Percentiles rank a stretch among this genome's conserved stretches.
Conservation (phyloP, 2,329 filamentous ascomycete species). For the Epichloe glyceriae region DNA sequence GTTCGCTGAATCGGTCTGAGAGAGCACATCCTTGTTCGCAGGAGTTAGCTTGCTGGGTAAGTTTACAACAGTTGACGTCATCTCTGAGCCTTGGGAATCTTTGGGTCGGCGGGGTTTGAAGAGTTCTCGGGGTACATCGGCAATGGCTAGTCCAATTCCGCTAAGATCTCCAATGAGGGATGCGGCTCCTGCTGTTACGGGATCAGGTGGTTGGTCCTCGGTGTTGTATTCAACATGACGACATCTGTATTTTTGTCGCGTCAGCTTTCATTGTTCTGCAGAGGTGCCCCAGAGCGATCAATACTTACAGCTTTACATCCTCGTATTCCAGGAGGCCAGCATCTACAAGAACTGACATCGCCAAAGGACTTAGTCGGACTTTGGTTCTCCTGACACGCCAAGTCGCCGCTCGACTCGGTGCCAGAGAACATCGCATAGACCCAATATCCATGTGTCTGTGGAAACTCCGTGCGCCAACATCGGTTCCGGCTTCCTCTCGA, state of each 20-base stretch:
- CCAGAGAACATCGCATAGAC: constrained; percentile 54
- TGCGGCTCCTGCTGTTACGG: constrained; percentile 62
- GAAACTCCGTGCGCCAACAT: constrained; percentile 53
- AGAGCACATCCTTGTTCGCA: constrained; percentile 3
- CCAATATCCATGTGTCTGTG: constrained; percentile 57
- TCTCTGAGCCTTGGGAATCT: constrained; percentile 4
- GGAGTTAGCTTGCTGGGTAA: constrained; percentile 4
- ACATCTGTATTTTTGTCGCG: constrained; percentile 23
- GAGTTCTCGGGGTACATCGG: constrained; percentile 52
- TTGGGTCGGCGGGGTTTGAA: constrained; percentile 28
- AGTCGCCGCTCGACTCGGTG: constrained; percentile 54
- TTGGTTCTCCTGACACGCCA: constrained; percentile 62
- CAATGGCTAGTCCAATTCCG: constrained; percentile 68
- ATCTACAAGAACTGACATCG: constrained; percentile 55
- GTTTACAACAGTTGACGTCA: constrained; percentile 2
- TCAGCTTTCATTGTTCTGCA: constrained; percentile 4
- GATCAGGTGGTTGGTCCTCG: constrained; percentile 66
- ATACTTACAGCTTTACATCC: constrained; percentile 56
- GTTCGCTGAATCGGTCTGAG: constrained; percentile 3
- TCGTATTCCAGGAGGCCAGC: constrained; percentile 52
- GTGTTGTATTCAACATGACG: constrained; percentile 56
- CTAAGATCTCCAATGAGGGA: constrained; percentile 75
- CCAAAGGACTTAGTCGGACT: constrained; percentile 56
- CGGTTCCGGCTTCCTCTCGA: constrained; percentile 49
- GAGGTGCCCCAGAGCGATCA: background rate